Evolutionary conservation across 139 green algal species (phyloP), one percentile per base, ranked within the genome.

Genomic region (Dunaliella sp.): DNA sequence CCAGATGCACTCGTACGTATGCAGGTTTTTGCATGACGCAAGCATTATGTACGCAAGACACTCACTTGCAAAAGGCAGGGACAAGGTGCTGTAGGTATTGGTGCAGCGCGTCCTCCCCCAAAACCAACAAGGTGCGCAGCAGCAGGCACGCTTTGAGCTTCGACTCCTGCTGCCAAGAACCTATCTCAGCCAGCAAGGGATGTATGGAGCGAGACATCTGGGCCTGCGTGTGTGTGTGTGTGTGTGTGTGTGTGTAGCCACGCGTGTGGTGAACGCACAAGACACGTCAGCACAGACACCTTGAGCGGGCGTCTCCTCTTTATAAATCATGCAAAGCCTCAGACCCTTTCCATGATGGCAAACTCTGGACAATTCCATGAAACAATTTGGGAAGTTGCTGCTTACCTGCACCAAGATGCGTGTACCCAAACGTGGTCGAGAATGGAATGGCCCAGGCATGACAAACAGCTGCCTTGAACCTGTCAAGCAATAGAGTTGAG

Each of bases 401-500:
- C n/a, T n/a, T 38, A 37, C 77, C n/a, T 89, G 87, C 24, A 92
- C 89, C 78, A 95, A 32, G 24, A 90, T 78, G 26, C 90, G 86
- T 1, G 85, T 82, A 36, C 92, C 92, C 58, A 95, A 77, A 1
- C 89, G 76, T 0, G 88, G 89, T 1, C 89, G 87, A 1, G 0
- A 24, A 0, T 30, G 38, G 36, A 94, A 90, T 0, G 92, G 88
- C 0, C 84, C 88, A 7, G 89, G 88, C 37, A 92, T 58, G 33
- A 87, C 81, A 2, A 89, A 59, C 58, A 88, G 87, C 21, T 26
- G 2, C 16, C 84, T 28, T 80, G 80, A 28, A 34, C 36, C 80
- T 84, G 80, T 38, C 31, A 30, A 2, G 28, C 24, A 25, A 33
- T 79, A 35, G 3, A 34, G 38, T 12, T n/a, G 35, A 31, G 72